phyloP scores from a whole-genome alignment of 352 stramenopile species.

The Achlya hypogyna region DNA sequence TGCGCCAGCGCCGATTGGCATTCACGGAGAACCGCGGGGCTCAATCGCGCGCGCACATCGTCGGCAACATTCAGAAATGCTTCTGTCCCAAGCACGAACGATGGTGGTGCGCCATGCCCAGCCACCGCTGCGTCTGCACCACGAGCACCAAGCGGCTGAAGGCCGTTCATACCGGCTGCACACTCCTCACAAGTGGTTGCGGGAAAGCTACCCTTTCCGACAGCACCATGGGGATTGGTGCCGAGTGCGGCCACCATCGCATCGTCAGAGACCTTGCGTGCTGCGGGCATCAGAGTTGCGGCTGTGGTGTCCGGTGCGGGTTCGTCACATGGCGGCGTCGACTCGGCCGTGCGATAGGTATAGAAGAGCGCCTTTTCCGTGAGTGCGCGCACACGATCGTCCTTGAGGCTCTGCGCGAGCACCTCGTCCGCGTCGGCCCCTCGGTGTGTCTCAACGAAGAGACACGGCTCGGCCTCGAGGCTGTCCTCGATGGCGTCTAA shows the following conservation, averaged over 20 bases:
- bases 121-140: too few relatives aligned
- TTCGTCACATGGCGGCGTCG: neutral
- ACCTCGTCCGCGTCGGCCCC: neutral
- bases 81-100: too few relatives aligned
- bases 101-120: too few relatives aligned
- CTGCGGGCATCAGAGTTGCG: too few relatives aligned
- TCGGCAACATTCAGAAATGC: neutral
- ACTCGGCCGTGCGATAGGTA: neutral
- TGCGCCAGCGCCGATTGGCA: neutral
- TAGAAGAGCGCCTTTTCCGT: neutral
- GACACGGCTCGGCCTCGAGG: neutral
- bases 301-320: too few relatives aligned
- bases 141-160: too few relatives aligned
- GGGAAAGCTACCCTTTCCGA: too few relatives aligned
- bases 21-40: neutral
- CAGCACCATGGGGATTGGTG: too few relatives aligned
- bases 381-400: neutral
- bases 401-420: neutral
- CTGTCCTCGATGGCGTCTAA: slow-evolving; percentile 8
- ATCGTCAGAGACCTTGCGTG: neutral
- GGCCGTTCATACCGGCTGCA: too few relatives aligned
- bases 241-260: too few relatives aligned
- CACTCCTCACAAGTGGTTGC: too few relatives aligned
- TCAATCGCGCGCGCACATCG: neutral
- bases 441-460: neutral